Evolutionary conservation across 2,329 filamentous ascomycete species (phyloP).

Genomic region (Aulographum hederae): DNA sequence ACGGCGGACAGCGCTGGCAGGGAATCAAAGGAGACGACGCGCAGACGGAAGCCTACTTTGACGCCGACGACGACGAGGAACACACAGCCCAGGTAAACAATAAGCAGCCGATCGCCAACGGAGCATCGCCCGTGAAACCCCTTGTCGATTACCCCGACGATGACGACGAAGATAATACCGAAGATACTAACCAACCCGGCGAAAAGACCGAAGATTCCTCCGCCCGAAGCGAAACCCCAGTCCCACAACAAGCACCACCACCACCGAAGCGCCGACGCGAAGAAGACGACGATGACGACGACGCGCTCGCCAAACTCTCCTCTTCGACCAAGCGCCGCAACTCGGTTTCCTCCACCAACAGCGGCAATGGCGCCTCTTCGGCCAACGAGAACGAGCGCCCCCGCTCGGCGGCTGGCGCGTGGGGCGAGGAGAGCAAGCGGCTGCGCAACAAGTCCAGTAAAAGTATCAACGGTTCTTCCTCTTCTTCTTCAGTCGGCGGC

Average conservation of each 20-base stretch:
- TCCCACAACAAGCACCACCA: slow-evolving; percentile 10
- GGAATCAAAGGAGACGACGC: slow-evolving; percentile 69
- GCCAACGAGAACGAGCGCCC: slow-evolving; percentile 9
- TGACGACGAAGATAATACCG: slow-evolving; percentile 47
- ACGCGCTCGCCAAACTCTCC: slow-evolving; percentile 72
- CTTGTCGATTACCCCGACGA: slow-evolving; percentile 89
- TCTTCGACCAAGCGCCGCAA: slow-evolving; percentile 24
- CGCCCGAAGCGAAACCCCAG: slow-evolving; percentile 10
- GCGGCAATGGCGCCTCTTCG: slow-evolving; percentile 9
- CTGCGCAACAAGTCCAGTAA: no score
- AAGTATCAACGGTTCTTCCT: no score
- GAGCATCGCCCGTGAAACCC: slow-evolving; percentile 46
- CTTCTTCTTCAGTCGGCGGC: no score
- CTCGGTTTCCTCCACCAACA: slow-evolving; percentile 15
- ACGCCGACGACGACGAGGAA: slow-evolving; percentile 72
- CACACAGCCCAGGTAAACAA: slow-evolving; percentile 16
- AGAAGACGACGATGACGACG: slow-evolving; percentile 88
- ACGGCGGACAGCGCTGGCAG: slow-evolving; percentile 40
- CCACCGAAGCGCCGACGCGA: slow-evolving; percentile 82
- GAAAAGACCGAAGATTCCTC: slow-evolving; percentile 11
- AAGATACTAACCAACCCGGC: slow-evolving; percentile 17
- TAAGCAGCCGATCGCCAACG: slow-evolving; percentile 28
- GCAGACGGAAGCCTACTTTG: slow-evolving; percentile 87
- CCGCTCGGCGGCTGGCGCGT: slow-evolving; percentile 9
- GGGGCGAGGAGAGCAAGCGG: slow-evolving; percentile 10